These are phyloP conservation scores for Scedosporium dehoogii DNA, from an alignment of 2,329 filamentous ascomycete genomes.

Conservation along the genomic window DNA sequence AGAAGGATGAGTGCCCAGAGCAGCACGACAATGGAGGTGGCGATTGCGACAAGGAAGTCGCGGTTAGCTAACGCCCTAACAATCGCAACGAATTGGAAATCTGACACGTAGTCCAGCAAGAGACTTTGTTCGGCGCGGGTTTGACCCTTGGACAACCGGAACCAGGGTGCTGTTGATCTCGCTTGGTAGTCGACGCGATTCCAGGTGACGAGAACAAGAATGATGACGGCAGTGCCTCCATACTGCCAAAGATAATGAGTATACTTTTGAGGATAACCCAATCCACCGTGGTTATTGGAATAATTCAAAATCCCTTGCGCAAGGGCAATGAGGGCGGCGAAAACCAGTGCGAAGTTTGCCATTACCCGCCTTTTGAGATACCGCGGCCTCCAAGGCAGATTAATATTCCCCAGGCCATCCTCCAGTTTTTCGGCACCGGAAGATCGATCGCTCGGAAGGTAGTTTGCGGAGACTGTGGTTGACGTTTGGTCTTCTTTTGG, in stretches of 20 bases:
- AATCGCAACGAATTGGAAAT: constrained; percentile 18
- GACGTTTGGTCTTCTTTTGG: background rate
- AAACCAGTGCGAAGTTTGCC: constrained; percentile 18
- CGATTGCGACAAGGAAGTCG: constrained; percentile 23
- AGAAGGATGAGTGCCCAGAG: constrained; percentile 24
- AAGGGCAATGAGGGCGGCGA: constrained; percentile 18
- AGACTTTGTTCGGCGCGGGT: constrained; percentile 20
- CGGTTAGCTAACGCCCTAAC: constrained; percentile 19
- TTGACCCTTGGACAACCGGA: constrained; percentile 20
- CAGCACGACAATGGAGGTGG: constrained; percentile 17
- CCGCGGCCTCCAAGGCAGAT: constrained; percentile 24
- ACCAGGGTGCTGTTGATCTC: constrained; percentile 27
- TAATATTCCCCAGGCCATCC: constrained; percentile 16
- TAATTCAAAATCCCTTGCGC: constrained; percentile 21
- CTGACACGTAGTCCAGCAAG: constrained; percentile 25
- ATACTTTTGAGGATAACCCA: constrained; percentile 15
- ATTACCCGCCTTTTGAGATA: constrained; percentile 24
- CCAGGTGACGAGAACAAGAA: constrained; percentile 23
- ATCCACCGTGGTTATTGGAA: constrained; percentile 20
- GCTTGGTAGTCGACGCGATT: constrained; percentile 27
- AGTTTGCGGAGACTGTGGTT: background rate
- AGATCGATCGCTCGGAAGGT: background rate
- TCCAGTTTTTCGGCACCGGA: constrained; percentile 16
- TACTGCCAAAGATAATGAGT: constrained; percentile 27
- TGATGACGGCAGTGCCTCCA: constrained; percentile 22